Percentiles rank a stretch among this genome's conserved stretches.
Conservation (phyloP, 768 basidiomycete species). For the Butyriboletus loyo region DNA sequence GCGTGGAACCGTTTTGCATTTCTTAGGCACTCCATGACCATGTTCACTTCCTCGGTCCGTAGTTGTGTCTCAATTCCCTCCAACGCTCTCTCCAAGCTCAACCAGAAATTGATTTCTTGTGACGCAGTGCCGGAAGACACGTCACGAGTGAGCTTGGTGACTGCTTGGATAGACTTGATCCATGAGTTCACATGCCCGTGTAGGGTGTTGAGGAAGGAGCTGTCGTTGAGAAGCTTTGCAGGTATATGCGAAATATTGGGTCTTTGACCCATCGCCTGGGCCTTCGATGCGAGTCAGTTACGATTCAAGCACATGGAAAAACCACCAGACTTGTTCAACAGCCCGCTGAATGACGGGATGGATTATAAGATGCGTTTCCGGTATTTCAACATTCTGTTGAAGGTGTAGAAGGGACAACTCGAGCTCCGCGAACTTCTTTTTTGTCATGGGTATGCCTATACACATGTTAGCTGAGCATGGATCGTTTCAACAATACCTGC, state of each 20-base stretch:
- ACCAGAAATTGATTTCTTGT: slow-evolving; percentile 99
- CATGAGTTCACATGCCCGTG: slow-evolving; percentile 94
- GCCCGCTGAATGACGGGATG: slow-evolving; percentile 88
- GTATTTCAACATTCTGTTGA: slow-evolving; percentile 99
- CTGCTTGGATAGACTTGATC: slow-evolving; percentile 97
- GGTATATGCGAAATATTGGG: slow-evolving; percentile 77
- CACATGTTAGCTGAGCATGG: slow-evolving; percentile 3
- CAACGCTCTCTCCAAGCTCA: slow-evolving; percentile 88
- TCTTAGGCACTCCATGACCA: slow-evolving; percentile 91
- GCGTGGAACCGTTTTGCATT: slow-evolving; percentile 97
- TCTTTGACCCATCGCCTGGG: slow-evolving; percentile 51
- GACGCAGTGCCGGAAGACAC: slow-evolving; percentile 94
- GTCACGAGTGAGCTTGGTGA: slow-evolving; percentile 93
- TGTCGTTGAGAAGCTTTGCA: slow-evolving; percentile 76
- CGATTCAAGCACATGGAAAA: slow-evolving; percentile 30
- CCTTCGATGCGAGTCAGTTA: slow-evolving; percentile 23
- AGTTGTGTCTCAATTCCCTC: slow-evolving; percentile 93
- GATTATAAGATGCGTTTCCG: slow-evolving; percentile 89
- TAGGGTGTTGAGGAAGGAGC: slow-evolving; percentile 87
- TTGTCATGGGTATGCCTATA: slow-evolving; percentile 90
- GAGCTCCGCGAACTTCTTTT: slow-evolving; percentile 98
- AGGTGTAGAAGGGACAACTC: slow-evolving; percentile 91
- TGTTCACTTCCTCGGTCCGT: slow-evolving; percentile 85
- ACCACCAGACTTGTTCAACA: slow-evolving; percentile 59
- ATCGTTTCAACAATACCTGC: slow-evolving; percentile 16